Percentiles rank a stretch among this genome's conserved stretches.
Conservation (phyloP, 768 basidiomycete species). For the Mycena vulgaris region DNA sequence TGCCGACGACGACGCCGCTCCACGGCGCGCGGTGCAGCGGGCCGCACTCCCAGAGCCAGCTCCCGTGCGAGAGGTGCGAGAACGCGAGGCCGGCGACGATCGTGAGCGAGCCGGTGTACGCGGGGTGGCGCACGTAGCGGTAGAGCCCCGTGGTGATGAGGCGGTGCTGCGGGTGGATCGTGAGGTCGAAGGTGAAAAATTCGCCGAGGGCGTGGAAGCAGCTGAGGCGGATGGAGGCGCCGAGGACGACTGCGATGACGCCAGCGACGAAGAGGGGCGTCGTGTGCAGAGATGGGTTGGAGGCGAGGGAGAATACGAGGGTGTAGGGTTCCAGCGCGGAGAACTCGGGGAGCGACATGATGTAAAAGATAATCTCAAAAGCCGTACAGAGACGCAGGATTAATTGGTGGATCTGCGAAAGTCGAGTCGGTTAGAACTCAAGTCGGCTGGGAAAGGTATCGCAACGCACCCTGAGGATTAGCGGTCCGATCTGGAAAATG, state of each 20-base stretch:
- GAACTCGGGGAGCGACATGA: constrained; percentile 48
- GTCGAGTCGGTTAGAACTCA: not conserved
- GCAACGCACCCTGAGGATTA: constrained; percentile 65
- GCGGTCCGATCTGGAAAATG: constrained; percentile 65
- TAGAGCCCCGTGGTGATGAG: constrained; percentile 68
- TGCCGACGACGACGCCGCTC: constrained; percentile 49
- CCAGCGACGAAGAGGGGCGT: constrained; percentile 65
- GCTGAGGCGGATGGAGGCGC: constrained; percentile 62
- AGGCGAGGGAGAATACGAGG: constrained; percentile 50
- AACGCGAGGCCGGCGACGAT: constrained; percentile 63
- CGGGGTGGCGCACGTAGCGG: constrained; percentile 68
- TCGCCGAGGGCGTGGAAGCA: constrained; percentile 65
- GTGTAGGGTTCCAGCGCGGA: constrained; percentile 51
- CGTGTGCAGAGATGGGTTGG: constrained; percentile 47
- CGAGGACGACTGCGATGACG: constrained; percentile 58
- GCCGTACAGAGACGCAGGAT: constrained; percentile 65
- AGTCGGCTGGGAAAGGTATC: not conserved
- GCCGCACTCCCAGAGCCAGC: constrained; percentile 64
- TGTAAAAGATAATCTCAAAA: constrained; percentile 65
- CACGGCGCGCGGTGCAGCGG: constrained; percentile 45
- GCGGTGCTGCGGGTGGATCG: constrained; percentile 66
- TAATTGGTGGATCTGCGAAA: constrained; percentile 61
- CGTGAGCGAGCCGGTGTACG: constrained; percentile 68
- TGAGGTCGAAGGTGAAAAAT: constrained; percentile 74
- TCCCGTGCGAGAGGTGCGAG: constrained; percentile 62